Evolutionary conservation across 371 early-diverging fungal genomes (phyloP), one percentile per base, ranked within the genome.

Genomic region (Amoeboaphelidium occidentale): DNA sequence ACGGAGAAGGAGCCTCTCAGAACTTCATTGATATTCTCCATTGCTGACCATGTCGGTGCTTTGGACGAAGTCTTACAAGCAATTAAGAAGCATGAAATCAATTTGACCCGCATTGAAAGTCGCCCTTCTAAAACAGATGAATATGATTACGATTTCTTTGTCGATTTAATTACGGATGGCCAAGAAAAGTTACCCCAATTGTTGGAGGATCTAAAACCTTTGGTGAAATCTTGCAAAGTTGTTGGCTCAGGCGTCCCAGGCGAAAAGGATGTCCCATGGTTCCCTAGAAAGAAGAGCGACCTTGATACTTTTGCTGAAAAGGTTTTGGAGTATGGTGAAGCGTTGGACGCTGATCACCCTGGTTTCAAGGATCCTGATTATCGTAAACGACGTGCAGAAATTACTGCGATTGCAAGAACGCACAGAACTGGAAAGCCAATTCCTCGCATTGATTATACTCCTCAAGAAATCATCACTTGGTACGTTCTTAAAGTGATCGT

Each of bases 271-370:
- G 69, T 68, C 39, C 88, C 88, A 23, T 92, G 91, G 91, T 94
- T 92, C 68, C 94, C 94, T 42, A 78, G 91, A 56, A 86, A 84
- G 59, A 72, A 83, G 64, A 57, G 76, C 27, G 94, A 94, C 61
- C 68, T 94, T 53, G 94, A 94, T 58, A 69, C 78, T 2, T 91
- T 89, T 70, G 83, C 87, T 1, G 84, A 85, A 43, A 84, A 84
- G 57, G 89, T 88, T 10, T 64, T 89, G 52, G 81, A 80, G 53
- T 89, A 84, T 74, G 91, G 92, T 13, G 84, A 80, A 58, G 91
- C 51, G 42, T 23, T 52, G 26, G 27, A 49, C 44, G 77, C 88
- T 27, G 90, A 90, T 58, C 91, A 91, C 58, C 91, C 92, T 20
- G 96, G 96, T 39, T 90, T 88, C 53, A 68, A 73, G 26, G 96